Evolutionary conservation across 1,139 yeast genomes (phyloP).

Genomic region (Yamadazyma siamensis): DNA sequence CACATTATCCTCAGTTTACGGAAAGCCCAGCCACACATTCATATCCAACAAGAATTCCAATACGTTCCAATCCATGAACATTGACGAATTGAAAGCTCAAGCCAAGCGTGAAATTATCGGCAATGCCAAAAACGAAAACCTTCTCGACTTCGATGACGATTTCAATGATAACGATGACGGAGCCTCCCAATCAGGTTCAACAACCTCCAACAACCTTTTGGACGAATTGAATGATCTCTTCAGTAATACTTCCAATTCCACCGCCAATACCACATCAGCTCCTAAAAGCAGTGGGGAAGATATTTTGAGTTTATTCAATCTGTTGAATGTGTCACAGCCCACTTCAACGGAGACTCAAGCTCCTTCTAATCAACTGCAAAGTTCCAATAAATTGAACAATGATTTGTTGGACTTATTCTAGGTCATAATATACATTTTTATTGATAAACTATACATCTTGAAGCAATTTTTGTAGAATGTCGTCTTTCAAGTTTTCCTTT

Average conservation of each 20-base stretch:
- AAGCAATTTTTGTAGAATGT: slow-evolving; percentile 14
- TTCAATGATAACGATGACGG: slow-evolving; percentile 17
- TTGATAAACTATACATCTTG: slow-evolving; percentile 6
- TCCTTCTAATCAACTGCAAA: slow-evolving; percentile 2
- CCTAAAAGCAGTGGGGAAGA: slow-evolving; percentile 29
- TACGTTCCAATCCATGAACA: slow-evolving; percentile 36
- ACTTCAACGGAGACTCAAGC: slow-evolving; percentile 6
- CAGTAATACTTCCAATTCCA: slow-evolving; percentile 21
- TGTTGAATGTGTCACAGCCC: slow-evolving; percentile 15
- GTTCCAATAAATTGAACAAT: too few relatives aligned
- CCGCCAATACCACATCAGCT: slow-evolving; percentile 22
- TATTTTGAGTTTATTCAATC: slow-evolving; percentile 42
- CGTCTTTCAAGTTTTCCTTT: slow-evolving; percentile 11
- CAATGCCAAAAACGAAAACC: slow-evolving; percentile 70
- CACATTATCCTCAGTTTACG: slow-evolving; percentile 85
- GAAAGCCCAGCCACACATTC: slow-evolving; percentile 74
- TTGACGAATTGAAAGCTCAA: slow-evolving; percentile 73
- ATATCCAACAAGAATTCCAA: slow-evolving; percentile 32
- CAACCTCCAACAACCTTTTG: slow-evolving; percentile 32
- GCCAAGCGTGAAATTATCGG: slow-evolving; percentile 77
- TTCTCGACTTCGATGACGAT: slow-evolving; percentile 72
- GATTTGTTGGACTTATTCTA: slow-evolving; percentile 63
- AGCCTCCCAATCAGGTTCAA: slow-evolving; percentile 17
- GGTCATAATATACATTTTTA: slow-evolving; percentile 10
- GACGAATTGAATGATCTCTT: slow-evolving; percentile 72